These are phyloP conservation scores for Populus tomentosa DNA, from an alignment of 441 rosid species.

Conservation along the genomic window DNA sequence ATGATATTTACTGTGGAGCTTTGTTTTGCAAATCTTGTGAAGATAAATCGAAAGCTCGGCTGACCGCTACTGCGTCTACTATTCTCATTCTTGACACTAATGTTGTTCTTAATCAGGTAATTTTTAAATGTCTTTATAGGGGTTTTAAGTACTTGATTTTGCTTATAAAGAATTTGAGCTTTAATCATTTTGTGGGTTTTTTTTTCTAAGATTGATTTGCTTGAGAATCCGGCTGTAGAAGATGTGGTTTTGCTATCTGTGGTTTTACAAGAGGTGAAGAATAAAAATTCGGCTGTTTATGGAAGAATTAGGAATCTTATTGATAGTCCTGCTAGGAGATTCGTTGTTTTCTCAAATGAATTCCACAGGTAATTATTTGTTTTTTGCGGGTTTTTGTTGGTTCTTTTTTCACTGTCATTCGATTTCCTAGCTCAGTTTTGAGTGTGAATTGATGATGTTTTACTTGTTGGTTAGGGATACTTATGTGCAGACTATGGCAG, in stretches of 20 bases:
- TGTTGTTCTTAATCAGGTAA: slow-evolving; percentile 94
- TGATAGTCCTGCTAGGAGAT: slow-evolving; percentile 58
- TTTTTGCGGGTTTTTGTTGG: not conserved
- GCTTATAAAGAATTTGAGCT: not conserved
- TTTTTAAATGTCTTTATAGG: not conserved
- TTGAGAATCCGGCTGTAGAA: slow-evolving; percentile 85
- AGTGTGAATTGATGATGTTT: not conserved
- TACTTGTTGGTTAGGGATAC: slow-evolving; percentile 54
- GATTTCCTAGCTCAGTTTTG: not conserved
- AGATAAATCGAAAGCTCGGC: slow-evolving; percentile 56
- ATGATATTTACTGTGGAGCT: slow-evolving; percentile 89
- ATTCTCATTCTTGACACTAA: slow-evolving; percentile 86
- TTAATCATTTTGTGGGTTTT: not conserved
- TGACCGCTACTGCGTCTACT: slow-evolving; percentile 59
- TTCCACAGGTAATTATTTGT: slow-evolving; percentile 63
- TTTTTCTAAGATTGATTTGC: slow-evolving; percentile 76
- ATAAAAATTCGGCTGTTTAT: slow-evolving; percentile 69
- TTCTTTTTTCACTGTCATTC: not conserved
- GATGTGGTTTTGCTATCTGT: slow-evolving; percentile 81
- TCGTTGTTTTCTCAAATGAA: slow-evolving; percentile 88
- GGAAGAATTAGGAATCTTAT: slow-evolving; percentile 79
- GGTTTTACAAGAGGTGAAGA: slow-evolving; percentile 90
- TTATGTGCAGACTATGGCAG: slow-evolving; percentile 72
- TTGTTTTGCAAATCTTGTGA: slow-evolving; percentile 57
- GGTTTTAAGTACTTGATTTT: not conserved